Percentiles rank a stretch among this genome's conserved stretches.
These are phyloP conservation scores for Planoprotostelium fungivorum DNA, from an alignment of 78 protist genomes.

Conservation along the genomic window DNA sequence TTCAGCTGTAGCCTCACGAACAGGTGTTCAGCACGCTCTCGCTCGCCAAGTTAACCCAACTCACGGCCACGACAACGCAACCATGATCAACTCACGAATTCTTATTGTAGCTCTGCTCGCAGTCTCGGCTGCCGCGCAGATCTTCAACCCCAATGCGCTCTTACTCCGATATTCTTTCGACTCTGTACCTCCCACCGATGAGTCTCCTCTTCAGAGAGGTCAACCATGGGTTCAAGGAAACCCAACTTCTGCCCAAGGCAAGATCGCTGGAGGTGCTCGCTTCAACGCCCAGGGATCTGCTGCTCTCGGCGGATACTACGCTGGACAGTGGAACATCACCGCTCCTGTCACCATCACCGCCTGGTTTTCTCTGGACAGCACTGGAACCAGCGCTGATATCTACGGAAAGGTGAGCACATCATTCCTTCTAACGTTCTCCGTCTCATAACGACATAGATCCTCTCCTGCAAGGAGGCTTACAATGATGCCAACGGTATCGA, in stretches of 20 bases:
- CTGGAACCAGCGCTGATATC: background rate
- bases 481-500: background rate
- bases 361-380: background rate
- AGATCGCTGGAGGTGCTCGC: background rate
- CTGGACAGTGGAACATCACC: background rate
- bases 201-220: background rate
- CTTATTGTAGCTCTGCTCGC: background rate
- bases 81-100: background rate
- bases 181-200: background rate
- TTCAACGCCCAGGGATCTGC: background rate
- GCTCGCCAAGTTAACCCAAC: background rate
- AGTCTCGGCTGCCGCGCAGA: background rate
- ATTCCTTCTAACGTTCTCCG: too few relatives aligned
- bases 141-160: background rate
- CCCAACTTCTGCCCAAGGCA: background rate
- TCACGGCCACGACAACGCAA: background rate
- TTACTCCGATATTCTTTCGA: background rate
- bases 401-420: too few relatives aligned
- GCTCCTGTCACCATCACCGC: background rate
- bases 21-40: background rate
- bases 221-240: background rate
- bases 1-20: too few relatives aligned
- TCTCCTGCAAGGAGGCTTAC: background rate
- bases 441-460: background rate
- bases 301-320: background rate